Conservation (phyloP, 2,329 filamentous ascomycete species). For the Claviceps pusilla region DNA sequence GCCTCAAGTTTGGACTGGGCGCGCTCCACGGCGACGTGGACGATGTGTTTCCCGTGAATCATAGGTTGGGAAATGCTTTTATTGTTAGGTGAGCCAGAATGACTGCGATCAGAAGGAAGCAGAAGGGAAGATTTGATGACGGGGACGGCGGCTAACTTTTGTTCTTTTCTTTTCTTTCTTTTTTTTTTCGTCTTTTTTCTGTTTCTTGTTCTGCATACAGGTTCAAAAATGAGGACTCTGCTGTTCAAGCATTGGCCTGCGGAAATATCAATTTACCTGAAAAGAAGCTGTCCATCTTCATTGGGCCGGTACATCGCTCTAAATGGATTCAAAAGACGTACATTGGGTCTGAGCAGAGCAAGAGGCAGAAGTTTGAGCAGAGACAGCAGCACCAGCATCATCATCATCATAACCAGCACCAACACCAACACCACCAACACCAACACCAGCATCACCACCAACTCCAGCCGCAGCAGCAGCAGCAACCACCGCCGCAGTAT, state of each 20-base stretch:
- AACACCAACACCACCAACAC: not conserved
- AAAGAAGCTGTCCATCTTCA: conserved; percentile 12
- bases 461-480: not conserved
- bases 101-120: not conserved
- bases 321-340: conserved; percentile 16
- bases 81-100: conserved; percentile 15
- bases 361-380: conserved; percentile 1
- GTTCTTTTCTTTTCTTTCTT: not conserved
- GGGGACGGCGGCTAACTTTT: not conserved
- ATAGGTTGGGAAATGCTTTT: conserved; percentile 8
- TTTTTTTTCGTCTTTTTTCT: no score
- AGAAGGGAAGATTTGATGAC: not conserved
- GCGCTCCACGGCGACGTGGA: conserved; percentile 18
- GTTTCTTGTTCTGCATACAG: conserved; percentile 6
- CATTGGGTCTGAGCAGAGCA: not conserved
- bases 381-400: not conserved
- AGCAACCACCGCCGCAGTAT: not conserved
- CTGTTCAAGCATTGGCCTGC: conserved; percentile 12
- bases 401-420: not conserved
- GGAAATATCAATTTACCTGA: conserved; percentile 12
- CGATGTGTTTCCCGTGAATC: conserved; percentile 9
- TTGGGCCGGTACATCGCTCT: conserved; percentile 16
- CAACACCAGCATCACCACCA: not conserved
- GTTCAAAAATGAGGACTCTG: conserved; percentile 15
- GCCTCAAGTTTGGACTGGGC: conserved; percentile 17